These are phyloP conservation scores for Rutstroemia sp. DNA, from an alignment of 2,329 filamentous ascomycete genomes.

Conservation along the genomic window DNA sequence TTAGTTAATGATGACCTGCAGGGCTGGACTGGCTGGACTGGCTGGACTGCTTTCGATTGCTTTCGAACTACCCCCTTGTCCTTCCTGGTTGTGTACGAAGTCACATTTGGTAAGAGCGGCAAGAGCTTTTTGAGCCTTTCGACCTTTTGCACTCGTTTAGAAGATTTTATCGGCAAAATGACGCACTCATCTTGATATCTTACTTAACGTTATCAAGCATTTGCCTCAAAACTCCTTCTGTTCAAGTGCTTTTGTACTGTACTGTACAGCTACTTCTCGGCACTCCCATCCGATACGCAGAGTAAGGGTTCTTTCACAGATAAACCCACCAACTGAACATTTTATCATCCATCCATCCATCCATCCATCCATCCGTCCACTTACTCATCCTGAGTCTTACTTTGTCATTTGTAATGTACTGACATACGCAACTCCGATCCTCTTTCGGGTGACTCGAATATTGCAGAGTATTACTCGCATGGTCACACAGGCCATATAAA, in stretches of 20 bases:
- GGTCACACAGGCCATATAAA: background rate
- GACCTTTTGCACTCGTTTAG: background rate
- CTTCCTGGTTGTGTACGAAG: too few species aligned
- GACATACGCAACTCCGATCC: background rate
- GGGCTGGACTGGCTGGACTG: too few species aligned
- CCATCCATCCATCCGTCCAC: background rate
- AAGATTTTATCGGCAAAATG: background rate
- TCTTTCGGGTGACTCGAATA: background rate
- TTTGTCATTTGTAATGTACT: background rate
- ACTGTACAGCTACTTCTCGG: too few species aligned
- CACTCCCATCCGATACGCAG: background rate
- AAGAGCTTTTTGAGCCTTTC: background rate
- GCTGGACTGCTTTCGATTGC: too few species aligned
- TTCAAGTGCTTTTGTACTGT: background rate
- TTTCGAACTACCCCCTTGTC: too few species aligned
- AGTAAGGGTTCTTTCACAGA: background rate
- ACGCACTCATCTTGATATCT: background rate
- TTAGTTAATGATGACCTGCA: too few species aligned
- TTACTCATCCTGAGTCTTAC: conserved; percentile 1
- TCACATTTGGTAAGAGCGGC: too few species aligned
- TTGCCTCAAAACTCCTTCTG: background rate
- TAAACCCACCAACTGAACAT: background rate
- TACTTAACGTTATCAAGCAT: background rate
- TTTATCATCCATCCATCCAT: background rate
- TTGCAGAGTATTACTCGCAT: background rate